Percentiles rank a stretch among this genome's conserved stretches.
Conservation (phyloP, 208 protist species). For the Trypanosoma boissoni region DNA sequence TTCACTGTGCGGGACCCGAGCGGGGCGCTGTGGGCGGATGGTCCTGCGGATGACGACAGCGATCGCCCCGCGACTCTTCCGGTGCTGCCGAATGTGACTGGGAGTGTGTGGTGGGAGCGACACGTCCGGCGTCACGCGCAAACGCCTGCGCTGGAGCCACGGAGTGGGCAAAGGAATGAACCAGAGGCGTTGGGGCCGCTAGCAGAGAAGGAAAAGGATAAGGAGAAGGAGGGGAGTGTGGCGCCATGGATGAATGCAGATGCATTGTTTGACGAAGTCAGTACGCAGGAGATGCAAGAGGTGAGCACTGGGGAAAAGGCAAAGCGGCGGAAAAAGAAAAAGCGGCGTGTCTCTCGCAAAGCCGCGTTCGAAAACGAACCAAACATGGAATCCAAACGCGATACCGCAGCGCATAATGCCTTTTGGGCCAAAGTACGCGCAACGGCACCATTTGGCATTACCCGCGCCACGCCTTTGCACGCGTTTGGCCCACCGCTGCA, state of each 20-base stretch:
- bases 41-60: conserved; percentile 19
- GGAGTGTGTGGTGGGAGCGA: conserved; percentile 51
- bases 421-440: conserved; percentile 39
- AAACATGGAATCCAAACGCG: background rate
- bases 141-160: conserved; percentile 7
- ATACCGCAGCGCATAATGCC: conserved; percentile 9
- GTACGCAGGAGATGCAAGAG: background rate
- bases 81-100: conserved; percentile 43
- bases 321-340: conserved; percentile 18
- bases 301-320: background rate
- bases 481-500: conserved; percentile 61
- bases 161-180: background rate
- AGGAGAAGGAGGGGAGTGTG: background rate
- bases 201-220: background rate
- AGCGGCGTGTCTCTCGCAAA: background rate
- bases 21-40: conserved; percentile 70
- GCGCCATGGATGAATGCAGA: background rate
- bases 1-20: conserved; percentile 76
- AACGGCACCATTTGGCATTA: conserved; percentile 55
- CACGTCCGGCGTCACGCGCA: conserved; percentile 16
- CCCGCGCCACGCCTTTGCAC: conserved; percentile 70
- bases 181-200: background rate
- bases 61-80: background rate
- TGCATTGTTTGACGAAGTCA: background rate
- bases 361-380: too few species aligned